Evolutionary conservation across 108 stramenopile species (phyloP).

Genomic region (Cyclostephanos tholiformis): DNA sequence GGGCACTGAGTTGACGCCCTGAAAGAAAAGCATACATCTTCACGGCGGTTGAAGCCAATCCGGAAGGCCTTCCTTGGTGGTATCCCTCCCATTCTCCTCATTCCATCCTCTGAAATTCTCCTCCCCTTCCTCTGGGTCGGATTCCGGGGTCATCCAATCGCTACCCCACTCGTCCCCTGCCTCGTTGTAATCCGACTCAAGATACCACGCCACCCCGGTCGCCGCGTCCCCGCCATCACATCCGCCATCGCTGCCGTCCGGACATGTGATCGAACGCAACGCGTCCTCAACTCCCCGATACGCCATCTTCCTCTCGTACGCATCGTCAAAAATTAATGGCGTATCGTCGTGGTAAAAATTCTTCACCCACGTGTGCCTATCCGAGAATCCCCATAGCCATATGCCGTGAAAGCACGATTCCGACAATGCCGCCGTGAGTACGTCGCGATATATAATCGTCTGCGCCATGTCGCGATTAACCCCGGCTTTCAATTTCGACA

Average conservation of each 20-base stretch:
- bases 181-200: constrained; percentile 56
- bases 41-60: constrained; percentile 43
- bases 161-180: constrained; percentile 78
- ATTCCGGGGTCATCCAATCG: constrained; percentile 73
- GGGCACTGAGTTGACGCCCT: not conserved
- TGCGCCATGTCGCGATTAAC: constrained; percentile 50
- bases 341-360: constrained; percentile 85
- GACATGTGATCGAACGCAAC: constrained; percentile 51
- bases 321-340: constrained; percentile 82
- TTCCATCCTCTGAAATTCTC: constrained; percentile 1
- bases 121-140: constrained; percentile 21
- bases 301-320: constrained; percentile 60
- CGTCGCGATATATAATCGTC: constrained; percentile 83
- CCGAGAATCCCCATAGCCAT: constrained; percentile 93
- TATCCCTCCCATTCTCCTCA: constrained; percentile 1
- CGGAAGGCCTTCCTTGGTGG: constrained; percentile 43
- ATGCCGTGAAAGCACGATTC: constrained; percentile 87
- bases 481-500: constrained; percentile 43
- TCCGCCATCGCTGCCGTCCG: constrained; percentile 48
- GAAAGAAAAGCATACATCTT: not conserved
- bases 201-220: constrained; percentile 35
- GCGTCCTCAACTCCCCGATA: constrained; percentile 79
- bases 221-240: constrained; percentile 35
- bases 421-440: constrained; percentile 83
- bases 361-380: constrained; percentile 89